phyloP scores from a whole-genome alignment of 2,329 filamentous ascomycete genomes.

The Colletotrichum australisinense region DNA sequence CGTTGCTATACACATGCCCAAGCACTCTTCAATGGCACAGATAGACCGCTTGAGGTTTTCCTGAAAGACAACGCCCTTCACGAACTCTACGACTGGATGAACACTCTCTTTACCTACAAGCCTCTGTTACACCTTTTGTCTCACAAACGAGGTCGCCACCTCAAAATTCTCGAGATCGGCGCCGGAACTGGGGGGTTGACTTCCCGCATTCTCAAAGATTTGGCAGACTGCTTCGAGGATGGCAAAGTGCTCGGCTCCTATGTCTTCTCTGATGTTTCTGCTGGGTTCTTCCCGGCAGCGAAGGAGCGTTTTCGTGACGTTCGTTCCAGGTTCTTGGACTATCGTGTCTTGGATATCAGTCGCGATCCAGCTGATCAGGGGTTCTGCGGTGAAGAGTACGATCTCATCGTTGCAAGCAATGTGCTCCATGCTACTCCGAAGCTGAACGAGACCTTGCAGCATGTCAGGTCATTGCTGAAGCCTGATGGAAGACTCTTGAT shows the following conservation, averaged over 20 bases:
- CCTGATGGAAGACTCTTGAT: conserved; percentile 11
- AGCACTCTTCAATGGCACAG: neutral
- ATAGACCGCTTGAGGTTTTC: conserved; percentile 8
- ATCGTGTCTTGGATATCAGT: conserved; percentile 40
- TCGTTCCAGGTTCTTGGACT: neutral
- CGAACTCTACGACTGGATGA: conserved; percentile 30
- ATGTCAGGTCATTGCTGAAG: conserved; percentile 7
- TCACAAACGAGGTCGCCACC: conserved; percentile 34
- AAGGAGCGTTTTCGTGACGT: neutral
- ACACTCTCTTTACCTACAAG: conserved; percentile 16
- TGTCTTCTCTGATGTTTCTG: conserved; percentile 41
- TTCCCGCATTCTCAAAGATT: conserved; percentile 2
- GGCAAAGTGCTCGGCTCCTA: conserved; percentile 35
- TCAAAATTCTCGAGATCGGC: conserved; percentile 46
- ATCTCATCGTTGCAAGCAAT: conserved; percentile 52
- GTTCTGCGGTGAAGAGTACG: conserved; percentile 45
- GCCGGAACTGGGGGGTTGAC: conserved; percentile 27
- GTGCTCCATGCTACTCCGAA: conserved; percentile 23
- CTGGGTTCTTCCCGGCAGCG: conserved; percentile 38
- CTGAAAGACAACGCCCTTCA: conserved; percentile 14
- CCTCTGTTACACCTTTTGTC: neutral
- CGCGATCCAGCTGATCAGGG: conserved; percentile 44
- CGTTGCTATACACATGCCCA: conserved; percentile 18
- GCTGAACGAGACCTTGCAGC: conserved; percentile 4
- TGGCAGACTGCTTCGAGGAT: conserved; percentile 26